These are phyloP conservation scores for Gnomoniopsis sp. DNA, from an alignment of 2,329 filamentous ascomycete species.

Conservation along the genomic window DNA sequence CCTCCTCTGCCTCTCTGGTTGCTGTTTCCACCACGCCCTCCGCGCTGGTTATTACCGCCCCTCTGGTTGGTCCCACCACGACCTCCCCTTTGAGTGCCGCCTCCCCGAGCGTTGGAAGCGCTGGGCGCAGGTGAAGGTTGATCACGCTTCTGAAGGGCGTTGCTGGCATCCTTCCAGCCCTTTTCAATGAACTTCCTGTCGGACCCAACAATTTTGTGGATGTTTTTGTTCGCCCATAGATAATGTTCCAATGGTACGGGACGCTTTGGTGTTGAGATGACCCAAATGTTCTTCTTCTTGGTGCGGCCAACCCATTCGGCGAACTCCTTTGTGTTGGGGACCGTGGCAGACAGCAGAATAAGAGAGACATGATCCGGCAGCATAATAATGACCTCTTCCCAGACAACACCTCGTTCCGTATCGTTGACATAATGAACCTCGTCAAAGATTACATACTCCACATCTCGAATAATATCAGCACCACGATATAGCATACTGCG, in stretches of 20 bases:
- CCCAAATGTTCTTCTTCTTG: constrained; percentile 98
- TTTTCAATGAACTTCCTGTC: constrained; percentile 89
- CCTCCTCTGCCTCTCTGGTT: constrained; percentile 49
- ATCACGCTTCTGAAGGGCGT: constrained; percentile 75
- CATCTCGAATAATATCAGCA: constrained; percentile 91
- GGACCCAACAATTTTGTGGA: constrained; percentile 90
- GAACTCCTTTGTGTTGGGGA: constrained; percentile 96
- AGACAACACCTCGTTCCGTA: constrained; percentile 90
- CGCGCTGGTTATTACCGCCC: constrained; percentile 44
- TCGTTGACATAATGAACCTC: constrained; percentile 99
- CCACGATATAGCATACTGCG: constrained; percentile 97
- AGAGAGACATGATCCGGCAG: constrained; percentile 94
- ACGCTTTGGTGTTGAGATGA: constrained; percentile 94
- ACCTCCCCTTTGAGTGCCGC: constrained; percentile 48
- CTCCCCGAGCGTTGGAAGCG: constrained; percentile 39
- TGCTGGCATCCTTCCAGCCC: constrained; percentile 93
- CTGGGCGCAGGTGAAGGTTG: constrained; percentile 57
- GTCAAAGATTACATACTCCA: constrained; percentile 98
- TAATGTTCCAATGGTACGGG: constrained; percentile 95
- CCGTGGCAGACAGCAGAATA: constrained; percentile 91
- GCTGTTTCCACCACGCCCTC: constrained; percentile 48
- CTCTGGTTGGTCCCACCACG: constrained; percentile 45
- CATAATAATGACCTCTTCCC: constrained; percentile 99
- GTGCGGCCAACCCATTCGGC: constrained; percentile 97
- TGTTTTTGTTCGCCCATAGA: constrained; percentile 88